Evolutionary conservation across 768 basidiomycete genomes (phyloP).

Genomic region (Gymnopilus junonius): DNA sequence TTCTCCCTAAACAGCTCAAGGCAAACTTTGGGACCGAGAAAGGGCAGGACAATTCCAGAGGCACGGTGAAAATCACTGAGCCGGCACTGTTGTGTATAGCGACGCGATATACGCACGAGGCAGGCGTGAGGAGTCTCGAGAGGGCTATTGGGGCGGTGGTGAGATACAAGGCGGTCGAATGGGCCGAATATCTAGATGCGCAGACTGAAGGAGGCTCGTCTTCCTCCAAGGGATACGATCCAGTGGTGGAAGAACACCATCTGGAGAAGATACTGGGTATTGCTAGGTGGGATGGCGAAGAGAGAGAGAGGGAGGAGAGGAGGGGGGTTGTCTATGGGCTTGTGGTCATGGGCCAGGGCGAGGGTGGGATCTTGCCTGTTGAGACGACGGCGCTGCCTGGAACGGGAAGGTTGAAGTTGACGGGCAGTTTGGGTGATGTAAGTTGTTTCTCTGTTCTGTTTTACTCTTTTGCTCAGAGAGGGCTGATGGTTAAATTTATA

Average conservation of each 20-base stretch:
- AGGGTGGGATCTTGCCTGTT: constrained; percentile 84
- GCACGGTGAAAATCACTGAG: constrained; percentile 68
- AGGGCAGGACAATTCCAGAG: constrained; percentile 63
- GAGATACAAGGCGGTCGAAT: constrained; percentile 92
- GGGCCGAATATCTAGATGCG: constrained; percentile 68
- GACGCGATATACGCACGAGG: constrained; percentile 86
- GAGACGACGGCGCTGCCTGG: constrained; percentile 85
- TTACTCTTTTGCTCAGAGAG: not conserved
- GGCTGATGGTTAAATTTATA: constrained; percentile 21
- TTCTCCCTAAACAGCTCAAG: constrained; percentile 85
- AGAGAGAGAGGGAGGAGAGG: constrained; percentile 73
- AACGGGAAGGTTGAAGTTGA: constrained; percentile 71
- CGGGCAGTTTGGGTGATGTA: constrained; percentile 84
- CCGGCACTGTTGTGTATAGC: constrained; percentile 73
- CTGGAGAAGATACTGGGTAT: constrained; percentile 87
- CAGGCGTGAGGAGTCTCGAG: constrained; percentile 91
- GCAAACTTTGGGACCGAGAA: constrained; percentile 49
- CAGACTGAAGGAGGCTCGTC: constrained; percentile 16
- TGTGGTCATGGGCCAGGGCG: constrained; percentile 87
- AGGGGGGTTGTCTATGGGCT: constrained; percentile 84
- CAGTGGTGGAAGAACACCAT: constrained; percentile 66
- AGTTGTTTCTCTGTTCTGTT: constrained; percentile 17
- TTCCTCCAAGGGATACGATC: constrained; percentile 50
- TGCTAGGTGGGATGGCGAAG: constrained; percentile 79
- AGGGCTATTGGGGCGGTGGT: constrained; percentile 87